phyloP scores from a whole-genome alignment of 2,329 filamentous ascomycete genomes.

The Furcasterigmium sp. region DNA sequence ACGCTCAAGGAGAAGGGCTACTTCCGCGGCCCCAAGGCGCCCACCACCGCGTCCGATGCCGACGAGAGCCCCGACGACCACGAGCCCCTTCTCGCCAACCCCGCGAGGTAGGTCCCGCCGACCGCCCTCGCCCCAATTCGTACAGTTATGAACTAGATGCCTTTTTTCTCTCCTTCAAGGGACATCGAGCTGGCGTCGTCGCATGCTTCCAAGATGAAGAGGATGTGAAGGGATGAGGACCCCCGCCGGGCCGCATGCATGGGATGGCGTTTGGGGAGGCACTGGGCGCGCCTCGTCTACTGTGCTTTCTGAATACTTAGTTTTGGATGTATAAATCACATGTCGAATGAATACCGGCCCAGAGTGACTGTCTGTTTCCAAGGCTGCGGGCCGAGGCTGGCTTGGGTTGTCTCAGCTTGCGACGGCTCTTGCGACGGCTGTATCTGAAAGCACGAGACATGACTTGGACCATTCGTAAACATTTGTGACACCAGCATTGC shows the following conservation, averaged over 20 bases:
- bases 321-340: too few species aligned
- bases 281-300: too few species aligned
- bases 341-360: too few species aligned
- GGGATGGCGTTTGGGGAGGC: background rate
- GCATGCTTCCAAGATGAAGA: background rate
- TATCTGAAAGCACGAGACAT: too few species aligned
- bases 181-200: background rate
- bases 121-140: background rate
- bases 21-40: conserved; percentile 61
- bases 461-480: too few species aligned
- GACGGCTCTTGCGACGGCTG: too few species aligned
- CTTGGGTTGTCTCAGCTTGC: too few species aligned
- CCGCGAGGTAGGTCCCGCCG: conserved; percentile 10
- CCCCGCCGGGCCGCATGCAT: background rate
- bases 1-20: conserved; percentile 39
- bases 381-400: too few species aligned
- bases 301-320: too few species aligned
- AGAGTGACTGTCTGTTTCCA: too few species aligned
- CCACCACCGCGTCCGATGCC: conserved; percentile 46
- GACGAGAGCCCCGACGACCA: conserved; percentile 5
- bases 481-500: too few species aligned
- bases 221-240: background rate
- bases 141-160: background rate
- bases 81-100: conserved; percentile 12
- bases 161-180: background rate